Evolutionary conservation across 768 basidiomycete genomes (phyloP).

Genomic region (Amanita phalloides): DNA sequence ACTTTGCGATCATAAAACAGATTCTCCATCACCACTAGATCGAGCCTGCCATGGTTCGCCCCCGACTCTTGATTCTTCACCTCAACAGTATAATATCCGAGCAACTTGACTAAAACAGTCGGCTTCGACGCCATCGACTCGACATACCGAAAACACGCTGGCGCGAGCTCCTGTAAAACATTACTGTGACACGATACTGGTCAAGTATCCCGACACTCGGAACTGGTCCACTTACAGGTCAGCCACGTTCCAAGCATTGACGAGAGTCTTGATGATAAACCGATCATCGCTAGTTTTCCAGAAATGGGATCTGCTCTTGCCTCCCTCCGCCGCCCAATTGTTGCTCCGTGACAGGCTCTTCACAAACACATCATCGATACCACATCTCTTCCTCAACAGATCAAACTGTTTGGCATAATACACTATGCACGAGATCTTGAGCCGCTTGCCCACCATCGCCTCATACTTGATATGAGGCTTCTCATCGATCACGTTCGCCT

Average conservation of each 20-base stretch:
- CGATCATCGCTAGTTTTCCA: constrained; percentile 74
- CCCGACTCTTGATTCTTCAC: constrained; percentile 66
- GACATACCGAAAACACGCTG: constrained; percentile 74
- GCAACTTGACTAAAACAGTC: constrained; percentile 65
- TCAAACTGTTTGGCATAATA: constrained; percentile 83
- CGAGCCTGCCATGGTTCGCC: constrained; percentile 51
- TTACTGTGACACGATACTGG: constrained; percentile 33
- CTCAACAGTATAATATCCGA: constrained; percentile 76
- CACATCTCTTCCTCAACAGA: constrained; percentile 50
- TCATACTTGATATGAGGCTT: constrained; percentile 79
- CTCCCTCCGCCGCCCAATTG: constrained; percentile 69
- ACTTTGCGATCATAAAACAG: constrained; percentile 65
- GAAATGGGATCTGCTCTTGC: constrained; percentile 74
- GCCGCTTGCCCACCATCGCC: constrained; percentile 63
- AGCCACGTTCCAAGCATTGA: constrained; percentile 81
- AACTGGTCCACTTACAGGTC: constrained; percentile 48
- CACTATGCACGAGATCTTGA: constrained; percentile 72
- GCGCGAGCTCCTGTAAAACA: constrained; percentile 66
- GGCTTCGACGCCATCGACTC: constrained; percentile 55
- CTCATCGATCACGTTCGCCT: constrained; percentile 43
- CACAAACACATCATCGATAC: constrained; percentile 48
- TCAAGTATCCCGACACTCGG: neutral
- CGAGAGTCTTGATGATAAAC: constrained; percentile 78
- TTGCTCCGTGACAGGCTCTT: constrained; percentile 48
- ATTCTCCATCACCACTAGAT: constrained; percentile 82